These are phyloP conservation scores for Capsella rubella DNA, from an alignment of 441 rosid genomes.

Conservation along the genomic window DNA sequence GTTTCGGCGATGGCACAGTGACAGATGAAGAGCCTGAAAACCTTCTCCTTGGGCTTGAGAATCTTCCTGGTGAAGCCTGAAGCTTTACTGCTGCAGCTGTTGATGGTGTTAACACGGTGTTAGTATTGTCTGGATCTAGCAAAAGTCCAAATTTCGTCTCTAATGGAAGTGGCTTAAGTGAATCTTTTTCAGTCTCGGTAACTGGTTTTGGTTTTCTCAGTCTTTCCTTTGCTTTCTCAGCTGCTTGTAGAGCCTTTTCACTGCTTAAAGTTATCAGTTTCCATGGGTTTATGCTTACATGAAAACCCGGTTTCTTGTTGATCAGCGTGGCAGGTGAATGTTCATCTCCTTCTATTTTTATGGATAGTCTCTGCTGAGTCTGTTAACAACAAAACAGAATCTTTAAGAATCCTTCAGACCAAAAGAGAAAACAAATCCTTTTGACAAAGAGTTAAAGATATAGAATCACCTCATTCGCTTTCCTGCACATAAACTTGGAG, in stretches of 20 bases:
- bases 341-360: slow-evolving; percentile 65
- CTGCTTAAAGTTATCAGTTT: slow-evolving; percentile 75
- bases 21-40: slow-evolving; percentile 71
- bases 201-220: slow-evolving; percentile 58
- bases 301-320: slow-evolving; percentile 73
- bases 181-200: slow-evolving; percentile 46
- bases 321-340: slow-evolving; percentile 50
- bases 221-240: slow-evolving; percentile 86
- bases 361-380: slow-evolving; percentile 67
- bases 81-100: slow-evolving; percentile 59
- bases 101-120: slow-evolving; percentile 41
- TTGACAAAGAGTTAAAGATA: not conserved
- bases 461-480: slow-evolving; percentile 61
- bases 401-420: slow-evolving; percentile 8
- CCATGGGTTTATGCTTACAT: slow-evolving; percentile 88
- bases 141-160: slow-evolving; percentile 85
- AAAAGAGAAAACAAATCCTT: not conserved
- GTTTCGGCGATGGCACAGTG: slow-evolving; percentile 75
- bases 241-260: slow-evolving; percentile 87
- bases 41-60: slow-evolving; percentile 88
- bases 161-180: slow-evolving; percentile 76
- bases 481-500: slow-evolving; percentile 73
- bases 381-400: slow-evolving; percentile 30
- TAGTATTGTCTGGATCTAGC: slow-evolving; percentile 52
- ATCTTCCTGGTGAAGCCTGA: slow-evolving; percentile 65